These are phyloP conservation scores for Aphanomyces cochlioides DNA, from an alignment of 352 stramenopile genomes.

Conservation along the genomic window DNA sequence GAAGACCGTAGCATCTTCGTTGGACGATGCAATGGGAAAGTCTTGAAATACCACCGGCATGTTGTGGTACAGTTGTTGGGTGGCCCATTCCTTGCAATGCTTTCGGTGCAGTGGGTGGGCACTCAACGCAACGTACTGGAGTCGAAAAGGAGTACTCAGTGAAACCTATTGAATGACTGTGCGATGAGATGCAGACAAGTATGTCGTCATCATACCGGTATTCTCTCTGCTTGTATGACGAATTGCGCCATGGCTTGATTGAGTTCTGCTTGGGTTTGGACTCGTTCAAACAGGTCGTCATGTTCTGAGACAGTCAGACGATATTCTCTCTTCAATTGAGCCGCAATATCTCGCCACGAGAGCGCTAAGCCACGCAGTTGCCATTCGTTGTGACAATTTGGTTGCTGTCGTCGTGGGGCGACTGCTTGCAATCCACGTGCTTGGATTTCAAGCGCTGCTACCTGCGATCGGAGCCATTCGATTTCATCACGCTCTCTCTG, in stretches of 20 bases:
- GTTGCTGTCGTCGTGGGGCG: neutral
- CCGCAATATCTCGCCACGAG: neutral
- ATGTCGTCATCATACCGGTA: neutral
- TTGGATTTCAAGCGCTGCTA: neutral
- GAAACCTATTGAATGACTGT: no score
- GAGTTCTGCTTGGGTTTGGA: neutral
- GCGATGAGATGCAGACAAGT: neutral
- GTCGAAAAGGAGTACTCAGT: neutral
- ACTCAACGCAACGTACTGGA: neutral
- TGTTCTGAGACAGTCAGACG: neutral
- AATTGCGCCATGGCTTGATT: neutral
- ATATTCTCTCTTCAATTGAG: neutral
- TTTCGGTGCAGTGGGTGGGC: neutral
- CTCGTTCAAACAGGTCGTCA: neutral
- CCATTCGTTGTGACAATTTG: neutral
- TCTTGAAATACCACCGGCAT: neutral
- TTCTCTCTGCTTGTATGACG: neutral
- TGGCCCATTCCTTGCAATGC: constrained; percentile 1
- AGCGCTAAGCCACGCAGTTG: neutral
- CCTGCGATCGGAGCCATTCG: neutral
- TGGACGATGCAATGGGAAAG: neutral
- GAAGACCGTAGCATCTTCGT: neutral
- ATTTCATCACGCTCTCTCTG: constrained; percentile 1
- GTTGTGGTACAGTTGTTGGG: constrained; percentile 18
- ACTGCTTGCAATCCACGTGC: neutral